These are phyloP conservation scores for Hypoxylon subgilvum DNA, from an alignment of 495 filamentous ascomycete genomes.

Conservation along the genomic window DNA sequence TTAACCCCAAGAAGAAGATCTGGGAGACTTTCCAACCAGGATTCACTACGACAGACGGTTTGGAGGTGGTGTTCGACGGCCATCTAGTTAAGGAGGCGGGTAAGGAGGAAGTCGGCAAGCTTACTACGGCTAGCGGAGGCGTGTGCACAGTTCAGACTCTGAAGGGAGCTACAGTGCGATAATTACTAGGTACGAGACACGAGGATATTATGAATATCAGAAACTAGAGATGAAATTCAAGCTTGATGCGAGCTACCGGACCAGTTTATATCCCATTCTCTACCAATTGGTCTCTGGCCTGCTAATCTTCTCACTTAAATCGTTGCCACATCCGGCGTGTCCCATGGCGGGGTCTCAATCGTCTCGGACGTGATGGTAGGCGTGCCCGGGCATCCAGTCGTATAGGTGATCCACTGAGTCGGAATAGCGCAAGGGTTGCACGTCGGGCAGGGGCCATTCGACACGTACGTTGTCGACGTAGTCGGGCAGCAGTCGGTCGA, in stretches of 20 bases:
- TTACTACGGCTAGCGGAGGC: constrained; percentile 73
- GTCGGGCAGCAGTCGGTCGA: constrained; percentile 50
- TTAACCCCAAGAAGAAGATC: constrained; percentile 99
- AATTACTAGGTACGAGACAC: constrained; percentile 32
- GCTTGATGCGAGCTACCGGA: constrained; percentile 15
- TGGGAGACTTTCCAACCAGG: constrained; percentile 96
- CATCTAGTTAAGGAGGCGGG: constrained; percentile 55
- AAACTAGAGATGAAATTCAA: constrained; percentile 20
- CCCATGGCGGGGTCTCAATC: constrained; percentile 29
- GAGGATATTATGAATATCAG: no score
- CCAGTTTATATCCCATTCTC: constrained; percentile 3
- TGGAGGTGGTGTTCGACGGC: constrained; percentile 72
- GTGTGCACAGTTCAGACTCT: constrained; percentile 76
- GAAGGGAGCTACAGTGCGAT: constrained; percentile 73
- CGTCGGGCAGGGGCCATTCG: constrained; percentile 37
- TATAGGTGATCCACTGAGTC: constrained; percentile 46
- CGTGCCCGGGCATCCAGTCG: constrained; percentile 44
- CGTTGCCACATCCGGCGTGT: neutral
- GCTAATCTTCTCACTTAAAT: neutral
- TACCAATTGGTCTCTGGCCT: no score
- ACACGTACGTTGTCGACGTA: constrained; percentile 44
- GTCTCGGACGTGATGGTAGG: constrained; percentile 33
- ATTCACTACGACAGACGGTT: constrained; percentile 79
- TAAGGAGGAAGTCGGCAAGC: constrained; percentile 70
- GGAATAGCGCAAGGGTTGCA: constrained; percentile 45